phyloP scores from a whole-genome alignment of 495 filamentous ascomycete genomes.

The Podospora didyma region DNA sequence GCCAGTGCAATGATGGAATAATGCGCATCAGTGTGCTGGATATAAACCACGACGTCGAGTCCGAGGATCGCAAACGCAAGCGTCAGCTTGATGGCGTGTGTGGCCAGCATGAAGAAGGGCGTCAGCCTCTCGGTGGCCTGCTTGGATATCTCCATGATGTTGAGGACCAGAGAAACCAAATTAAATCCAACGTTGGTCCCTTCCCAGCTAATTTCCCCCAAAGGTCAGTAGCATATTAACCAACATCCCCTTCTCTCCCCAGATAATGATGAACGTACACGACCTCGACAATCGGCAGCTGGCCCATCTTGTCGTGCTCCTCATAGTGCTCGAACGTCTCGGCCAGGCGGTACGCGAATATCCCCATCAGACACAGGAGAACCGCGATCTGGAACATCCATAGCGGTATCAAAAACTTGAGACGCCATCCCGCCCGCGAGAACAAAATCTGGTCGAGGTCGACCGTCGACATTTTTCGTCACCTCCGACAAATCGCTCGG shows the following conservation, averaged over 20 bases:
- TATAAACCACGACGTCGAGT: slow-evolving; percentile 41
- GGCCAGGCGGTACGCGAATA: slow-evolving; percentile 45
- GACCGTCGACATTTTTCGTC: slow-evolving; percentile 13
- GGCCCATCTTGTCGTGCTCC: slow-evolving; percentile 30
- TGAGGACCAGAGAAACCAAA: slow-evolving; percentile 36
- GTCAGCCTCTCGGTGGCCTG: slow-evolving; percentile 41
- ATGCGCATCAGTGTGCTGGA: slow-evolving; percentile 30
- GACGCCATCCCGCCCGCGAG: slow-evolving; percentile 38
- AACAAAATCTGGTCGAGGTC: slow-evolving; percentile 42
- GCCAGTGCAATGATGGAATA: slow-evolving; percentile 40
- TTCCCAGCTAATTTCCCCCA: slow-evolving; percentile 36
- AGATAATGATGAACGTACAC: slow-evolving; percentile 43
- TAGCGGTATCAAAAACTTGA: slow-evolving; percentile 33
- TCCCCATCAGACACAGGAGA: slow-evolving; percentile 38
- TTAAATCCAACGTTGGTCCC: slow-evolving; percentile 41
- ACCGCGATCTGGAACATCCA: slow-evolving; percentile 39
- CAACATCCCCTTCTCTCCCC: too few relatives aligned
- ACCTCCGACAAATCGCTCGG: neutral
- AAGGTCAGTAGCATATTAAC: too few relatives aligned
- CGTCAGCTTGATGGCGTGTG: slow-evolving; percentile 39
- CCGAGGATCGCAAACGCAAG: slow-evolving; percentile 38
- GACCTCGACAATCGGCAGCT: slow-evolving; percentile 40
- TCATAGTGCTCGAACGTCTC: slow-evolving; percentile 37
- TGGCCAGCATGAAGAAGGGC: slow-evolving; percentile 41
- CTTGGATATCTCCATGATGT: slow-evolving; percentile 36